Base-by-base conservation (phyloP, 176 grass and related monocot species). In the Pharus latifolius region DNA sequence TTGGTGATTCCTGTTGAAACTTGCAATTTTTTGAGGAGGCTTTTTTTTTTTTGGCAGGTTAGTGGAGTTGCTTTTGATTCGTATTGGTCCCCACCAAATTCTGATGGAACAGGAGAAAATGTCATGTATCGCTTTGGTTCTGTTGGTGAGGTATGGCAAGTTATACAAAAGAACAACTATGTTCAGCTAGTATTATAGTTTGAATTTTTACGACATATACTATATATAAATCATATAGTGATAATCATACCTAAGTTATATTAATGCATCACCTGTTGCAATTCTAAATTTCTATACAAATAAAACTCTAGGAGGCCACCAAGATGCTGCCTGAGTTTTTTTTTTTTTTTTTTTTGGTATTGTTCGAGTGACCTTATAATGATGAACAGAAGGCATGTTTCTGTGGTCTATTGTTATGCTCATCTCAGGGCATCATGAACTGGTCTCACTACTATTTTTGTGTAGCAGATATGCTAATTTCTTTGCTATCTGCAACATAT, bases 21-120 rank as follows among this genome's bases (percentile, higher is more conserved):
- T 60, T 67, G 34, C 46, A 37, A 24, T 18, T 70, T 74, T 34
- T 78, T 6, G 3, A 67, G 55, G 43, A 19, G 1, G 10, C 14
- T 37, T 52, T 65, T 35, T 68, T 68, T 46, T 45, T 62, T 45
- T 80, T 74, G 43, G 33, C 83, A 98, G 95, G 81, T 99, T 68
- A 94, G 95, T 73, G 87, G 82, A 82, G 90, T 94, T 91, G 81
- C 87, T 86, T 99, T 99, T 84, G 95, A 99, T 88, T 85, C 87
- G 7, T 88, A 94, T 83, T 94, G 95, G 95, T 93, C 82, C 17
- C 75, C 90, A 40, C 90, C 87, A 69, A 94, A 71, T 86, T 91
- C 95, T 61, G 95, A 94, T 77, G 87, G 67, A 60, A 70, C 82
- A 13, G 95, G 79, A 72, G 95, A 94, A 75, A 99, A 79, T 68